Evolutionary conservation across 495 filamentous ascomycete genomes (phyloP), one percentile per base, ranked within the genome.

Genomic region (Daldinia concentrica): DNA sequence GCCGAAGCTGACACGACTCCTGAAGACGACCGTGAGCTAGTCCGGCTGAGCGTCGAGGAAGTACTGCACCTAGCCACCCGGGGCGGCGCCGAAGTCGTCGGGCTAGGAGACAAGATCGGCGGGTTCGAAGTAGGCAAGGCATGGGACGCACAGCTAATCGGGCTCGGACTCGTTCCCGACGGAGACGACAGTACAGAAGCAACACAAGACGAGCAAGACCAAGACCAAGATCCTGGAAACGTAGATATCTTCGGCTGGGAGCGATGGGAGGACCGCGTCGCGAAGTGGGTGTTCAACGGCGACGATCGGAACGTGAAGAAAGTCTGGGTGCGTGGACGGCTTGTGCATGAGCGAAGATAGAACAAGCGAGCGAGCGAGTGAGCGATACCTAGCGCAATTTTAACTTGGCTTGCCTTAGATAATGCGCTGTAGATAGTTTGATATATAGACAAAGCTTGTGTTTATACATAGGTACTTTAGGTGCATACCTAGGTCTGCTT

Each of bases 211-310:
- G 34, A 74, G 48, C 72, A 74, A 1, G 73, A 63, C 14, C 71
- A 52, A 34, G 32, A 11, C 7, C 30, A 32, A 36, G 79, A 76
- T 32, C 64, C 75, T 22, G 80, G 87, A 0, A 81, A 87, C 29
- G 92, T 95, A 6, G 93, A 97, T 83, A 75, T 95, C 8, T 97
- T 94, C 84, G 93, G 93, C n/a, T 90, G 86, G 84, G 93, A 97
- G 84, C 85, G 50, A 3, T 93, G 90, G 92, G 83, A 86, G 22
- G 91, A 97, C 58, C 86, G 82, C 74, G 75, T 97, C 9, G 90
- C 91, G 24, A 97, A 97, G 86, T 97, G 94, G 94, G 84, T 97
- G 55, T 97, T 89, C 81, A 90, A 86, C 59, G 94, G 94, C 0
- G 92, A 95, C 83, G 93, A 97, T 77, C 79, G 93, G 71, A 96